Conservation (phyloP, 179 eudicot species). For the Dionaea muscipula region DNA sequence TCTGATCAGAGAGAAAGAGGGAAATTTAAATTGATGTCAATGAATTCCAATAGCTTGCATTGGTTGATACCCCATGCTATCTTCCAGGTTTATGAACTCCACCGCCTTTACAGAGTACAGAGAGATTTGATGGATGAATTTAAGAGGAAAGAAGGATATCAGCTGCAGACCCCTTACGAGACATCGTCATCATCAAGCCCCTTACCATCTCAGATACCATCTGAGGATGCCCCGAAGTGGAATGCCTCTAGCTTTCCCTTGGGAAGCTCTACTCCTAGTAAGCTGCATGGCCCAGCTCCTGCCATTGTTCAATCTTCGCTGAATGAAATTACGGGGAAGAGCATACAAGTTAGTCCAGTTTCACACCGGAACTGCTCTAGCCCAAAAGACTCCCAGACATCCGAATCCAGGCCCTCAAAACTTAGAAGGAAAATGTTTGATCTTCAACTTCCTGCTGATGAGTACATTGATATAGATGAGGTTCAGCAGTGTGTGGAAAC, state of each 20-base stretch:
- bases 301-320: constrained; percentile 42
- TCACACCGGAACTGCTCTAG: constrained; percentile 35
- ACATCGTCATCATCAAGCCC: constrained; percentile 61
- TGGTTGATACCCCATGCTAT: constrained; percentile 2
- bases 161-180: constrained; percentile 31
- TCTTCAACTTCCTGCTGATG: constrained; percentile 70
- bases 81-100: constrained; percentile 66
- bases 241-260: constrained; percentile 38
- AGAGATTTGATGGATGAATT: constrained; percentile 74
- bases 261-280: constrained; percentile 24
- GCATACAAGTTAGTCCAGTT: constrained; percentile 22
- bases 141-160: constrained; percentile 37
- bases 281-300: constrained; percentile 28
- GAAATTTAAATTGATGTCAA: too few species aligned
- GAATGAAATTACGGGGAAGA: constrained; percentile 39
- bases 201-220: constrained; percentile 31
- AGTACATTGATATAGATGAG: constrained; percentile 54
- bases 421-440: constrained; percentile 58
- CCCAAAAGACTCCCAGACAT: constrained; percentile 45
- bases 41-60: neutral
- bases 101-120: constrained; percentile 70
- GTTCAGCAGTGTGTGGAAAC: constrained; percentile 25
- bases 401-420: constrained; percentile 66
- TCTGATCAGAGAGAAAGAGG: too few species aligned
- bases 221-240: constrained; percentile 44